Conservation (phyloP, 352 stramenopile species). For the Globisporangium paroecandrum region DNA sequence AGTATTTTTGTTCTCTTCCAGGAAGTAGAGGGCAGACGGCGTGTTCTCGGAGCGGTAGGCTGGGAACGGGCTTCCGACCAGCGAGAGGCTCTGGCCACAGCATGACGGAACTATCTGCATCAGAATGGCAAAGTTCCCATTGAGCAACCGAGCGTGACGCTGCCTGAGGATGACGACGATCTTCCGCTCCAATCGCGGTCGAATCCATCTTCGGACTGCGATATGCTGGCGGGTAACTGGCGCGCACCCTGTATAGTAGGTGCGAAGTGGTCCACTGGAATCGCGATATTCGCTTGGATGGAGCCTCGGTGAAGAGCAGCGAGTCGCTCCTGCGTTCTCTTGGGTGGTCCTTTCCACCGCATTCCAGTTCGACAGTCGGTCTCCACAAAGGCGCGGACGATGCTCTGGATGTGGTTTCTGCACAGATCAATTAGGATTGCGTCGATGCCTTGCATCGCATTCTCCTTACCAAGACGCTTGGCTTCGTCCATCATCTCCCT, state of each 20-base stretch:
- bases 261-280: conserved; percentile 1
- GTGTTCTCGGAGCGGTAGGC: conserved; percentile 22
- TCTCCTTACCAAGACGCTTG: conserved; percentile 24
- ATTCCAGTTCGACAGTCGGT: conserved; percentile 42
- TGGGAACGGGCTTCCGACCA: conserved; percentile 40
- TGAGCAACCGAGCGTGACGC: conserved; percentile 41
- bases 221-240: conserved; percentile 43
- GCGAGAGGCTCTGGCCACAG: conserved; percentile 20
- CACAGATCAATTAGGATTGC: conserved; percentile 45
- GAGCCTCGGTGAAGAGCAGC: conserved; percentile 22
- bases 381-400: conserved; percentile 44
- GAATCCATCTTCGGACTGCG: conserved; percentile 44
- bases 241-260: not conserved
- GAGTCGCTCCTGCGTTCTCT: conserved; percentile 25
- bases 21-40: conserved; percentile 37
- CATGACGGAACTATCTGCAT: conserved; percentile 20
- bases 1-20: conserved; percentile 26
- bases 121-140: conserved; percentile 34
- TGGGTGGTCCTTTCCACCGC: conserved; percentile 24
- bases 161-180: conserved; percentile 42
- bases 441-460: conserved; percentile 42
- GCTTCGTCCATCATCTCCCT: conserved; percentile 31
- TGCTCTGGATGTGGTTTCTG: conserved; percentile 56
- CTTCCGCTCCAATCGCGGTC: conserved; percentile 37
- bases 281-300: not conserved